Base-by-base conservation (phyloP, 345 rosid species). In the Ceriops decandra region DNA sequence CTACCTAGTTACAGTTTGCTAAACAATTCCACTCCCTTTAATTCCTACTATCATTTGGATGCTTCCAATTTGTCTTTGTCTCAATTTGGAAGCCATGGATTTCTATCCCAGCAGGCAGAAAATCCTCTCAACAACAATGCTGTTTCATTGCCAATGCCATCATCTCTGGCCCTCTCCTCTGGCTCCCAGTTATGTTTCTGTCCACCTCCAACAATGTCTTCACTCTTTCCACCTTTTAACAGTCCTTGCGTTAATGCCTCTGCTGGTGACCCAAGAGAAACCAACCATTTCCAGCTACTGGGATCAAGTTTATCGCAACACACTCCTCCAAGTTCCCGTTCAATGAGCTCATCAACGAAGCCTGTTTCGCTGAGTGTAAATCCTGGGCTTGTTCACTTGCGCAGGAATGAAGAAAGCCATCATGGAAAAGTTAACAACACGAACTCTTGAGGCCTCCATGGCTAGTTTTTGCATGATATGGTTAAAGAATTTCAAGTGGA, bases 41-140 rank as follows among this genome's bases (percentile, higher is more conserved):
- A 87, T 26, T 30, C 90, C 33, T 76, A 82, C 59, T 81, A 70
- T 69, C 85, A 88, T 63, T 84, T 81, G 76, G 91, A 88, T 73
- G 88, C 86, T 83, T 80, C 93, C 32, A 86, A 77, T 72, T 79
- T 87, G 16, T 86, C 96, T 62, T 75, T 88, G 63, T 84, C 91
- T 54, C 96, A 86, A 27, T 80, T 82, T 61, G 96, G 95, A 61
- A 74, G 67, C 70, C 88, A 87, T 69, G 92, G 86, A 53, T 75
- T 84, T 56, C 72, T 79, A 33, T 73, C 92, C 38, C 88, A 85
- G 51, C 87, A 85, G 51, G 3, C 83, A 11, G 90, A 84, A 54
- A 52, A 52, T 60, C 69, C 69, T 68, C 56, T 47, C 46, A 74
- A 32, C 33, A 75, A 60, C 66, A 35, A 17, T 64, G 64, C 61